These are phyloP conservation scores for Dothiorella sarmentorum DNA, from an alignment of 2,329 filamentous ascomycete species.

Conservation along the genomic window DNA sequence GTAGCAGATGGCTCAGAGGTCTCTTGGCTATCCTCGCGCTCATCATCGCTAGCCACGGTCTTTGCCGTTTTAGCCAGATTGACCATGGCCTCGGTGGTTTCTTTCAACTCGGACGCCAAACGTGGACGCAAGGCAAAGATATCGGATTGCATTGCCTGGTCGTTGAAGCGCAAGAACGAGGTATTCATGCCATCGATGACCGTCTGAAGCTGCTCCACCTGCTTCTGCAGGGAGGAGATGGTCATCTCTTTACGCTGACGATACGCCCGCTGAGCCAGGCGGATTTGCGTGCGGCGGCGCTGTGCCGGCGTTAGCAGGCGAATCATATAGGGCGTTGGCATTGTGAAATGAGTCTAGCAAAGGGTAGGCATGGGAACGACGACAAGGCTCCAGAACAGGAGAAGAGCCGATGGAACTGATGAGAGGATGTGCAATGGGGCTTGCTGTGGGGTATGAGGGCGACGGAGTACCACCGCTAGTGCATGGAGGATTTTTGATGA, in stretches of 20 bases:
- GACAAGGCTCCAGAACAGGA: background rate
- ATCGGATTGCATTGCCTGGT: slow-evolving; percentile 41
- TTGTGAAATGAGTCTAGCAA: background rate
- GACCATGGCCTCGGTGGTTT: slow-evolving; percentile 58
- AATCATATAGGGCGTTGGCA: slow-evolving; percentile 8
- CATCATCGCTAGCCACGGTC: slow-evolving; percentile 26
- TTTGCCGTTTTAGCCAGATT: slow-evolving; percentile 48
- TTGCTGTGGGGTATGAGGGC: background rate
- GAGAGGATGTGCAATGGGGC: background rate
- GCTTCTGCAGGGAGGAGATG: slow-evolving; percentile 68
- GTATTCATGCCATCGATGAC: slow-evolving; percentile 72
- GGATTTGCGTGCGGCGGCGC: slow-evolving; percentile 83
- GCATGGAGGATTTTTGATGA: slow-evolving; percentile 10
- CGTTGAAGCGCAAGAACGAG: slow-evolving; percentile 63
- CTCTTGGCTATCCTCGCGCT: slow-evolving; percentile 33
- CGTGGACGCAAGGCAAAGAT: slow-evolving; percentile 56
- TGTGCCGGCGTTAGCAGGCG: slow-evolving; percentile 30
- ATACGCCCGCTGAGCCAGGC: slow-evolving; percentile 81
- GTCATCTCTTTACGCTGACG: slow-evolving; percentile 79
- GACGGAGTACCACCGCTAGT: background rate
- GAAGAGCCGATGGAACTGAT: background rate
- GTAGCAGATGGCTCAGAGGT: background rate
- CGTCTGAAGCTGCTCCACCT: slow-evolving; percentile 65
- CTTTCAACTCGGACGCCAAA: slow-evolving; percentile 56
- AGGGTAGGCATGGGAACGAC: background rate